phyloP scores from a whole-genome alignment of 2,329 filamentous ascomycete genomes.

The Aspergillus sp. region DNA sequence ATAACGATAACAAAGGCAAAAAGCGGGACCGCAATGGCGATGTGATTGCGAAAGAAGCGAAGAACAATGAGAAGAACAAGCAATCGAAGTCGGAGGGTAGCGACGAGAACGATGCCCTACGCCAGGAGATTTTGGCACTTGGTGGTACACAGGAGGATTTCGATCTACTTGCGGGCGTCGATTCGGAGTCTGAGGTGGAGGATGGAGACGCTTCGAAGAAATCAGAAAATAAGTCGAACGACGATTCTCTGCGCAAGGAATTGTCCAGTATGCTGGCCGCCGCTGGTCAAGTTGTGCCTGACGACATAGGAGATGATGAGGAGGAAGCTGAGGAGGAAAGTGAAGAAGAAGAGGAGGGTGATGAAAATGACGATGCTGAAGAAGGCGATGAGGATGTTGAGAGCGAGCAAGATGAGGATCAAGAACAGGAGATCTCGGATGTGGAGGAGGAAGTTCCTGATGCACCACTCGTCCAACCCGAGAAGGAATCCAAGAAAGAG shows the following conservation, averaged over 20 bases:
- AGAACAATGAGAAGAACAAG: conserved; percentile 19
- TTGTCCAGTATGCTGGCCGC: conserved; percentile 31
- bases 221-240: conserved; percentile 20
- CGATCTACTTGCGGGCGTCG: conserved; percentile 39
- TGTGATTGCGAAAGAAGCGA: conserved; percentile 34
- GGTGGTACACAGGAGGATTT: conserved; percentile 48
- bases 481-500: conserved; percentile 18
- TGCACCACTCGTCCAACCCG: conserved; percentile 13
- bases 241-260: conserved; percentile 38
- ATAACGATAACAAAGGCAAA: conserved; percentile 28
- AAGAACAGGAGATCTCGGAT: conserved; percentile 25
- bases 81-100: conserved; percentile 13
- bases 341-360: conserved; percentile 38
- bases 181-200: conserved; percentile 45
- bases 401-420: conserved; percentile 25
- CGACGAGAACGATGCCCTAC: conserved; percentile 27
- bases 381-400: conserved; percentile 23
- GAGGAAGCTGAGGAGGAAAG: conserved; percentile 23
- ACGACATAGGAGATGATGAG: conserved; percentile 27
- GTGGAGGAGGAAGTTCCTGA: conserved; percentile 22
- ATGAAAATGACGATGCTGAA: conserved; percentile 28
- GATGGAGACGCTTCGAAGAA: conserved; percentile 19
- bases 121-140: conserved; percentile 41
- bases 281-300: conserved; percentile 31
- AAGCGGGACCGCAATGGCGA: conserved; percentile 45